phyloP scores from a whole-genome alignment of 2,329 filamentous ascomycete species.

The Fusarium domesticum region DNA sequence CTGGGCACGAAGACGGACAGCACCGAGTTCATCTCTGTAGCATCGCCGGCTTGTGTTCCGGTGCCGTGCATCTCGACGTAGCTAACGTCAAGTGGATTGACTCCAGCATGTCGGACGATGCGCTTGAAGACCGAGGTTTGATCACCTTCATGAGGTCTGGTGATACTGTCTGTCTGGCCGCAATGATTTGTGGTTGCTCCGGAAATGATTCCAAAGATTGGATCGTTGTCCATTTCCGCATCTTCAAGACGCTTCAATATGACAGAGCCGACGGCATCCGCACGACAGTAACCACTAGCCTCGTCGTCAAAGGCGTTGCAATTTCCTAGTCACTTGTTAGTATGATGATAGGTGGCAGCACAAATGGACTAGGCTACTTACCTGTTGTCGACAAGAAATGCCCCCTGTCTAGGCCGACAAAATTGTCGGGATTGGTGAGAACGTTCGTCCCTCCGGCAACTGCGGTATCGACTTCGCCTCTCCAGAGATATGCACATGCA shows the following conservation, averaged over 20 bases:
- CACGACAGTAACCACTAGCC: constrained; percentile 80
- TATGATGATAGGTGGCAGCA: neutral
- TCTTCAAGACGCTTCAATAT: constrained; percentile 63
- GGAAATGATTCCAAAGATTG: constrained; percentile 22
- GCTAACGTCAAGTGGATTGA: constrained; percentile 73
- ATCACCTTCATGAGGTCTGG: constrained; percentile 73
- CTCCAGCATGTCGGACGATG: constrained; percentile 68
- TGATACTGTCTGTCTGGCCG: constrained; percentile 67
- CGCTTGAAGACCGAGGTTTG: constrained; percentile 69
- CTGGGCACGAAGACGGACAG: constrained; percentile 52
- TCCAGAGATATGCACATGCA: constrained; percentile 58
- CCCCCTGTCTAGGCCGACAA: constrained; percentile 61
- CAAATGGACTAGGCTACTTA: constrained; percentile 3
- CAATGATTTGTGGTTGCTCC: constrained; percentile 24
- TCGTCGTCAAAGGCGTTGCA: constrained; percentile 72
- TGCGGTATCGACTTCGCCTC: constrained; percentile 63
- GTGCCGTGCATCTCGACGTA: constrained; percentile 92
- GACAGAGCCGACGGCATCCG: constrained; percentile 70
- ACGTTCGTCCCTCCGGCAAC: constrained; percentile 64
- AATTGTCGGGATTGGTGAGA: constrained; percentile 64
- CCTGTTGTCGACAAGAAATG: constrained; percentile 57
- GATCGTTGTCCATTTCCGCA: constrained; percentile 18
- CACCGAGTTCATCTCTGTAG: constrained; percentile 77
- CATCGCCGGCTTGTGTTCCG: constrained; percentile 81
- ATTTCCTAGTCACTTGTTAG: neutral